Conservation (phyloP, 305 asterid genomes). For the Fraxinus greggii region DNA sequence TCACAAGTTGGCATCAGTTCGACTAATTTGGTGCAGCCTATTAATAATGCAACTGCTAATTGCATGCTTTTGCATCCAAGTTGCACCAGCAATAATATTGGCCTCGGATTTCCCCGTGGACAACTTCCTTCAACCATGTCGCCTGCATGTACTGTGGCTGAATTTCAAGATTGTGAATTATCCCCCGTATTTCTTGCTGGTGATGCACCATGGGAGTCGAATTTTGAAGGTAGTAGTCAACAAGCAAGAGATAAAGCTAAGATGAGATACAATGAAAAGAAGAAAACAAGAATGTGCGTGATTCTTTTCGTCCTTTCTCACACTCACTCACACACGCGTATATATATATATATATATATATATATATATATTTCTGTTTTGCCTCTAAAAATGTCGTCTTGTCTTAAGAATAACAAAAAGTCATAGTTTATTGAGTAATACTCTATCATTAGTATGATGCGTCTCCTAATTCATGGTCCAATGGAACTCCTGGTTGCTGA, state of each 20-base stretch:
- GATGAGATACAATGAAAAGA: conserved; percentile 82
- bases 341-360: too few species aligned
- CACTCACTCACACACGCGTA: too few species aligned
- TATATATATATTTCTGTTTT: too few species aligned
- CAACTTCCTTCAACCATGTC: conserved; percentile 45
- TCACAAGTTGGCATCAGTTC: conserved; percentile 26
- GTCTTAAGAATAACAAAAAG: neutral
- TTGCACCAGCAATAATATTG: conserved; percentile 24
- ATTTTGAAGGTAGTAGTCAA: conserved; percentile 46
- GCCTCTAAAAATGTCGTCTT: neutral
- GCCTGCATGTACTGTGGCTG: conserved; percentile 42
- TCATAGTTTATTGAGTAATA: neutral
- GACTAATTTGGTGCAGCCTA: conserved; percentile 32
- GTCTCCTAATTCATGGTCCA: neutral
- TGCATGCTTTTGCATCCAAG: conserved; percentile 44
- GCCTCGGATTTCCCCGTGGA: conserved; percentile 40
- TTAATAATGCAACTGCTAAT: conserved; percentile 30
- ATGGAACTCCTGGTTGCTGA: neutral
- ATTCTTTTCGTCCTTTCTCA: neutral
- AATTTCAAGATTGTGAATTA: conserved; percentile 62
- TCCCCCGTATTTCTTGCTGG: conserved; percentile 47
- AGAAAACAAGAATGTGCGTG: conserved; percentile 68
- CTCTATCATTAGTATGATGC: neutral
- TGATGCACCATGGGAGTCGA: conserved; percentile 64
- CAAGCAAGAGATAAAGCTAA: conserved; percentile 71